A percentile compares a stretch with the other conserved stretches of the same genome.
phyloP scores from a whole-genome alignment of 2,329 filamentous ascomycete genomes.

The Neonectria neomacrospora region DNA sequence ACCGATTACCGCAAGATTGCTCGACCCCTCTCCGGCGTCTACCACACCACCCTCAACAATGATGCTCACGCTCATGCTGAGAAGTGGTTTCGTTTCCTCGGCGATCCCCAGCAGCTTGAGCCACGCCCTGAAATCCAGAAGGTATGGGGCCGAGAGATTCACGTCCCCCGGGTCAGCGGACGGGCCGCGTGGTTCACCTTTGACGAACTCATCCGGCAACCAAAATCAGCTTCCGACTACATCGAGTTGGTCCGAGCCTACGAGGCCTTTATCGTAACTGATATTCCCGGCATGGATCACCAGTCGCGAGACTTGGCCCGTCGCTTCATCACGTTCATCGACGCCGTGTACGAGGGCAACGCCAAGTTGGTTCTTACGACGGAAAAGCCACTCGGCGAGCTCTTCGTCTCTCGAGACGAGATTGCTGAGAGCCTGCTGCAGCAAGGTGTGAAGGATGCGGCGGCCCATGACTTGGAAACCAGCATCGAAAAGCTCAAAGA shows the following conservation, averaged over 20 bases:
- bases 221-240: conserved; percentile 94
- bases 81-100: conserved; percentile 95
- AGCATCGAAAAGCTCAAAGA: conserved; percentile 87
- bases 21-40: conserved; percentile 90
- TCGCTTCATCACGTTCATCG: conserved; percentile 96
- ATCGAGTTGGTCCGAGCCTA: conserved; percentile 91
- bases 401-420: conserved; percentile 83
- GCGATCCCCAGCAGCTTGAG: conserved; percentile 79
- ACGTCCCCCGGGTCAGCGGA: conserved; percentile 88
- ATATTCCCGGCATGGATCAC: conserved; percentile 91
- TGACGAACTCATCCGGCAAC: conserved; percentile 86
- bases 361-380: conserved; percentile 97
- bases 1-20: conserved; percentile 99
- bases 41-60: conserved; percentile 86
- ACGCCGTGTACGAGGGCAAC: conserved; percentile 91
- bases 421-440: conserved; percentile 67
- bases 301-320: conserved; percentile 87
- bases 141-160: conserved; percentile 93
- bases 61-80: conserved; percentile 84
- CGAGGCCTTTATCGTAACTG: conserved; percentile 90
- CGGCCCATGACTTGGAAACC: conserved; percentile 89
- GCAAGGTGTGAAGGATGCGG: conserved; percentile 65
- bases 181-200: conserved; percentile 92
- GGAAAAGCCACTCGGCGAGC: conserved; percentile 82
- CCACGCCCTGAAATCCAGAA: conserved; percentile 82